Conservation (phyloP, 83 land plant species). For the Larix sibirica region DNA sequence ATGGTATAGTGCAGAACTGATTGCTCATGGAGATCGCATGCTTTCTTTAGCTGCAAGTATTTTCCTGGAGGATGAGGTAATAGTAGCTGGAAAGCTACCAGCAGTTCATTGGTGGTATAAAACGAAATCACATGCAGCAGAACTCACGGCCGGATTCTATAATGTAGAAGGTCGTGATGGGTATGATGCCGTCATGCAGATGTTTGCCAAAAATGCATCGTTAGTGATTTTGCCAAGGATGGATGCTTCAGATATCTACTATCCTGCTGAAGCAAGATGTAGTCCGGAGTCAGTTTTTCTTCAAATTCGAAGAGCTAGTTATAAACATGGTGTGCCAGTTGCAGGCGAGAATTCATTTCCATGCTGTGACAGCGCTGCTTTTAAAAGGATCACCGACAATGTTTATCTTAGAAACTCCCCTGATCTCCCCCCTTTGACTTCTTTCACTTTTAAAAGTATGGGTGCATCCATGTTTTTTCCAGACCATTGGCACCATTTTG, state of each 20-base stretch:
- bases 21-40: constrained; percentile 57
- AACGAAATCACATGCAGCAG: constrained; percentile 63
- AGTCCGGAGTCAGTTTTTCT: constrained; percentile 60
- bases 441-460: constrained; percentile 72
- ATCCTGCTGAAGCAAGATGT: constrained; percentile 33
- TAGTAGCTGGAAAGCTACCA: constrained; percentile 57
- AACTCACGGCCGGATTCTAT: constrained; percentile 72
- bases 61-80: constrained; percentile 32
- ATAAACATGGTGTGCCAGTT: constrained; percentile 51
- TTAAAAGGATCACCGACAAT: constrained; percentile 45
- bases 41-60: constrained; percentile 45
- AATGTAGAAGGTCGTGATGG: constrained; percentile 63
- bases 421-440: constrained; percentile 16
- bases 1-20: constrained; percentile 69
- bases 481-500: constrained; percentile 63
- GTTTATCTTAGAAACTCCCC: constrained; percentile 21
- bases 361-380: constrained; percentile 27
- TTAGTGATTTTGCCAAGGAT: constrained; percentile 57
- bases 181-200: constrained; percentile 56
- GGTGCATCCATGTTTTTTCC: constrained; percentile 73
- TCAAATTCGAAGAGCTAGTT: constrained; percentile 53
- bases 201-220: constrained; percentile 55
- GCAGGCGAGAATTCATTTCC: constrained; percentile 64
- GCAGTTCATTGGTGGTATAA: constrained; percentile 59
- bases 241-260: constrained; percentile 59